A percentile compares a stretch with the other conserved stretches of the same genome.
phyloP scores from a whole-genome alignment of 768 basidiomycete species.

The Cantharellus cinnabarinus region DNA sequence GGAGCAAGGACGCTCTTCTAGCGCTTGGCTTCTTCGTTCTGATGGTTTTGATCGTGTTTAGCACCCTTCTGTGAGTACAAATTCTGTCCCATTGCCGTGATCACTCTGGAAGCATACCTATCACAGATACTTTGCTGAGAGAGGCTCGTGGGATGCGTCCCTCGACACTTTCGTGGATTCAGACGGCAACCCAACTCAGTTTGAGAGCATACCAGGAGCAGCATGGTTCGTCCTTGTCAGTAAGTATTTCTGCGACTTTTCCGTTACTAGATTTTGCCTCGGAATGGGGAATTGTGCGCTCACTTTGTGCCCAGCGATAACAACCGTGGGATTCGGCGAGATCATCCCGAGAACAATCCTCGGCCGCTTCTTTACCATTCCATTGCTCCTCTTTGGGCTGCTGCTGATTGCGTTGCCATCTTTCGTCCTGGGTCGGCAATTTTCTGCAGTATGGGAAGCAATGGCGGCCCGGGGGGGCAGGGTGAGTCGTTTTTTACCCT shows the following conservation, averaged over 20 bases:
- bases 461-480: slow-evolving; percentile 28
- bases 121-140: slow-evolving; percentile 65
- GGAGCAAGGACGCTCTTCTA: slow-evolving; percentile 70
- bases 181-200: slow-evolving; percentile 67
- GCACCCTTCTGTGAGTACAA: slow-evolving; percentile 48
- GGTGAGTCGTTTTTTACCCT: background rate
- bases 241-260: slow-evolving; percentile 3
- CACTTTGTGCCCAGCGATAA: slow-evolving; percentile 43
- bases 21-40: slow-evolving; percentile 77
- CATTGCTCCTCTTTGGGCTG: slow-evolving; percentile 70
- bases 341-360: slow-evolving; percentile 68
- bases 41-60: slow-evolving; percentile 74
- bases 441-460: slow-evolving; percentile 73
- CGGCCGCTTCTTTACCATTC: slow-evolving; percentile 71
- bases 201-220: slow-evolving; percentile 53
- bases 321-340: slow-evolving; percentile 82
- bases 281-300: slow-evolving; percentile 36
- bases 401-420: slow-evolving; percentile 77
- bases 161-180: slow-evolving; percentile 66
- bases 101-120: background rate
- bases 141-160: slow-evolving; percentile 73
- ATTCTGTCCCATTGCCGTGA: background rate
- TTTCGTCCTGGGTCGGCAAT: slow-evolving; percentile 83
- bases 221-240: slow-evolving; percentile 39
- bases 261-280: background rate